Base-by-base conservation (phyloP, 179 eudicot genomes). In the Heliamphora pulchella region DNA sequence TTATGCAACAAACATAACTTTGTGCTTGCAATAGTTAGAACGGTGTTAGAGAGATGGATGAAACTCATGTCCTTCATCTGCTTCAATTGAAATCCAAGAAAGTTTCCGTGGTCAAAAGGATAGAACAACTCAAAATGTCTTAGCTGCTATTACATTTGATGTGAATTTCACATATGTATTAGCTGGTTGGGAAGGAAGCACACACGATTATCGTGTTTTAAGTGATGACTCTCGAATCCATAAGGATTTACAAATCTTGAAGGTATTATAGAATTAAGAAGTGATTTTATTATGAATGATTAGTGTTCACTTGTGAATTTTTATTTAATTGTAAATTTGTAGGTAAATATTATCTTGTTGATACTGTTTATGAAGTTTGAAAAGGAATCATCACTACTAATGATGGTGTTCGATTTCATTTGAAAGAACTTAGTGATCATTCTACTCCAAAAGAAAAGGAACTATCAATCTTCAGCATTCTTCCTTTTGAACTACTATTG, bases 401-500 rank as follows among this genome's bases (percentile, higher is more conserved):
- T 80, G 31, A 74, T 11, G 74, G 82, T 59, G 22, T 61, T 6
- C 66, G 81, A 7, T 79, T 71, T 61, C 81, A 79, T 71, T n/a
- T n/a, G n/a, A 80, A 74, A 22, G 82, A 80, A 43, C 74, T 63
- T 68, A 57, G 61, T 15, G 54, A 13, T 8, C 46, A n/a, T 7
- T 11, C 59, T 8, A 74, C 82, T 61, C 17, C 14, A 64, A 80
- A 13, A 15, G 22, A 46, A 2, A n/a, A 63, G 5, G 82, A 80
- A 9, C 14, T 80, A 31, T 74, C 66, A 80, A 80, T 41, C 82
- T 74, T 62, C 78, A 79, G 22, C 82, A 80, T 55, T 53, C 82
- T 9, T 80, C 79, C 0, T 20, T 80, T 31, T 0, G 66, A 5
- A 80, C 14, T 62, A 55, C 73, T 6, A 76, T 74, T 54, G 79